A percentile compares a stretch with the other conserved stretches of the same genome.
These are phyloP conservation scores for Acanthamoeba sp. DNA, from an alignment of 208 protist species.

Conservation along the genomic window DNA sequence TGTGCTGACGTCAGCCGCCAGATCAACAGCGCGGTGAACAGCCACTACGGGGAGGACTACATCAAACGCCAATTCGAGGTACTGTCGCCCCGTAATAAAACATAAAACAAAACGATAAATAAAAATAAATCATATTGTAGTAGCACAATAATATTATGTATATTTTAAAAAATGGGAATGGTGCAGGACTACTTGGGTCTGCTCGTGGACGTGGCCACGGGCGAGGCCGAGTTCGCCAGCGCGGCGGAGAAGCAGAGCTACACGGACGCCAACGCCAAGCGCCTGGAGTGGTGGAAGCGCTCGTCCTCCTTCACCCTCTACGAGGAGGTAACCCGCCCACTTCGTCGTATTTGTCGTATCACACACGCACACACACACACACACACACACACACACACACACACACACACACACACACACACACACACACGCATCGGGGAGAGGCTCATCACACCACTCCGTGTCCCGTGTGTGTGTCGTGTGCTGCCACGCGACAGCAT, in stretches of 20 bases:
- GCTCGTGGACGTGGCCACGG: conserved; percentile 21
- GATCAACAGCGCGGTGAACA: not conserved
- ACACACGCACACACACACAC: too few relatives aligned
- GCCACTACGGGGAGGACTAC: conserved; percentile 8
- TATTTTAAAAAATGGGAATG: too few relatives aligned
- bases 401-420: too few relatives aligned
- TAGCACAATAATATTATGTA: too few relatives aligned
- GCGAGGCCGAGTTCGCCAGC: conserved; percentile 44
- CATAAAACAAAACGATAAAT: too few relatives aligned
- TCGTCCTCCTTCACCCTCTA: conserved; percentile 73
- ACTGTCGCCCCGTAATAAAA: not conserved
- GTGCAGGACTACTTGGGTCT: not conserved
- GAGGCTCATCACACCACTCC: too few relatives aligned
- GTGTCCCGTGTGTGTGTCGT: too few relatives aligned
- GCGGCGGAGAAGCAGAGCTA: not conserved
- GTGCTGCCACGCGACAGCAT: conserved; percentile 37
- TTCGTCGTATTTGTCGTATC: too few relatives aligned
- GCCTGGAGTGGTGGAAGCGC: conserved; percentile 80
- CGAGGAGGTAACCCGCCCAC: not conserved
- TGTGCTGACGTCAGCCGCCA: not conserved
- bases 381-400: too few relatives aligned
- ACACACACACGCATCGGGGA: not conserved
- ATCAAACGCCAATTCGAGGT: conserved; percentile 51
- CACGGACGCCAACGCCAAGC: conserved; percentile 75
- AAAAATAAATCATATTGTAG: too few relatives aligned